These are phyloP conservation scores for Nicotiana rustica DNA, from an alignment of 305 asterid genomes.

Conservation along the genomic window DNA sequence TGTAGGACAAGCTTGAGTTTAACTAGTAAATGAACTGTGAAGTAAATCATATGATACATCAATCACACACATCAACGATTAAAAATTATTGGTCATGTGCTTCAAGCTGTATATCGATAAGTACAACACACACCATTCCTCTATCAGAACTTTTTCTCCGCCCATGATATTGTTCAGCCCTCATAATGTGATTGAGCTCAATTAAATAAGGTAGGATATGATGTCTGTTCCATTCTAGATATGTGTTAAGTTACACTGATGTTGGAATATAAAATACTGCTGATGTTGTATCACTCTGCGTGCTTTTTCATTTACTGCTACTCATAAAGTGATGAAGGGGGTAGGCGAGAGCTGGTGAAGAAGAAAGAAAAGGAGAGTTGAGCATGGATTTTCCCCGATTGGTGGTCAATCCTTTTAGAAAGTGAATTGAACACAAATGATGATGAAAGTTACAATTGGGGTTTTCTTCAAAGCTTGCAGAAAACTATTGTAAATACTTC, in stretches of 20 bases:
- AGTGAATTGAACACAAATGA: background rate
- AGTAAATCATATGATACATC: conserved; percentile 9
- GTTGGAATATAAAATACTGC: background rate
- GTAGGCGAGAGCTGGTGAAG: conserved; percentile 19
- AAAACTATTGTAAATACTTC: conserved; percentile 8
- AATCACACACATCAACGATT: background rate
- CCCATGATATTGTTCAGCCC: conserved; percentile 2
- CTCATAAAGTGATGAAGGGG: conserved; percentile 26
- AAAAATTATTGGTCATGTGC: background rate
- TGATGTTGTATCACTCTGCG: background rate
- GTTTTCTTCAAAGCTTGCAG: conserved; percentile 30
- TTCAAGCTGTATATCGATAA: conserved; percentile 12
- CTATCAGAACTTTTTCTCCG: background rate
- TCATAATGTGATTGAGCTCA: conserved; percentile 8
- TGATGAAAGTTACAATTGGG: background rate
- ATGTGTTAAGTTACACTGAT: conserved; percentile 3
- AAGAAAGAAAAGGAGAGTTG: conserved; percentile 15
- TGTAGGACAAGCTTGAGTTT: background rate
- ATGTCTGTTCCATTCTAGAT: conserved; percentile 16
- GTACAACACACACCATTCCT: background rate
- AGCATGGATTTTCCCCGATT: background rate
- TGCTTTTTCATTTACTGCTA: conserved; percentile 17
- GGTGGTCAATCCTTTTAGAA: conserved; percentile 4
- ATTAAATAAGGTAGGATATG: conserved; percentile 7
- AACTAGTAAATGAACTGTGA: conserved; percentile 21